Conservation (phyloP, 768 basidiomycete genomes). For the Boletus subcaerulescens region DNA sequence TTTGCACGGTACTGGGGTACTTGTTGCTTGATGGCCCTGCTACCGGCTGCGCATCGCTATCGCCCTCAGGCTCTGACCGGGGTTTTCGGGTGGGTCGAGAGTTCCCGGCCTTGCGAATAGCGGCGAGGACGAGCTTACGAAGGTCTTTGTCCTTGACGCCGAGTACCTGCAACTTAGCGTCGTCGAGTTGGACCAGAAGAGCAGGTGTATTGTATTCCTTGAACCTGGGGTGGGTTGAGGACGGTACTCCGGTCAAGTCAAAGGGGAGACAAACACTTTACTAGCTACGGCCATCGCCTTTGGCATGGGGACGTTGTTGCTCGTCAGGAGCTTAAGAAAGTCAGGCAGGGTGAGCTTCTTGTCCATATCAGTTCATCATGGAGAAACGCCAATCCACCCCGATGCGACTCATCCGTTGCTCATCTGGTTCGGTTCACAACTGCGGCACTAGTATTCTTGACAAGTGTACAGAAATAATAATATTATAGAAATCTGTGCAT, state of each 20-base stretch:
- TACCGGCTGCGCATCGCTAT: not conserved
- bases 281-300: slow-evolving; percentile 70
- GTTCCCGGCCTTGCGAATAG: slow-evolving; percentile 66
- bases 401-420: not conserved
- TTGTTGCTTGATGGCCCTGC: slow-evolving; percentile 11
- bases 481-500: not conserved
- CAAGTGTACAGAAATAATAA: slow-evolving; percentile 10
- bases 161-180: slow-evolving; percentile 52
- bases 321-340: slow-evolving; percentile 66
- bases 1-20: slow-evolving; percentile 24
- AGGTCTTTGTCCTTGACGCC: slow-evolving; percentile 66
- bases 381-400: not conserved
- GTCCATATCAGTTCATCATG: slow-evolving; percentile 13
- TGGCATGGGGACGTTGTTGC: slow-evolving; percentile 50
- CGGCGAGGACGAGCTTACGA: slow-evolving; percentile 55
- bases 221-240: slow-evolving; percentile 49
- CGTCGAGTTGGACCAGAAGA: slow-evolving; percentile 55
- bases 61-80: slow-evolving; percentile 17
- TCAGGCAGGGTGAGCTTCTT: slow-evolving; percentile 57
- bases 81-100: slow-evolving; percentile 18
- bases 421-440: not conserved
- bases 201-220: slow-evolving; percentile 63
- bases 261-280: slow-evolving; percentile 53
- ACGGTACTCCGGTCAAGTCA: not conserved
- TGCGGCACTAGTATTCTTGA: not conserved